Conservation (phyloP, 2,329 filamentous ascomycete species). For the Neofusicoccum cordaticola region DNA sequence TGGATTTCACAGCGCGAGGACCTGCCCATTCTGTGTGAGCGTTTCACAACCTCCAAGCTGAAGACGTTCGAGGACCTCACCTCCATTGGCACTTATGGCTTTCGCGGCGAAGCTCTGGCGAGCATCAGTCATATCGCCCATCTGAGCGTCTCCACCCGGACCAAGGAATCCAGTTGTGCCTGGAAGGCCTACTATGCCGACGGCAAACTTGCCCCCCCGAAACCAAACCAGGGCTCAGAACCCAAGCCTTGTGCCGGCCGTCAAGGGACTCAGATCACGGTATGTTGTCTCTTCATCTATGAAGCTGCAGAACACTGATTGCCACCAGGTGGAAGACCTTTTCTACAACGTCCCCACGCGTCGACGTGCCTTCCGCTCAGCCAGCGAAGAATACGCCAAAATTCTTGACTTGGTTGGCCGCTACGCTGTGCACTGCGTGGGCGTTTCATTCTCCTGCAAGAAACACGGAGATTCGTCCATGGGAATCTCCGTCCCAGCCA, state of each 20-base stretch:
- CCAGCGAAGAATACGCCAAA: conserved; percentile 95
- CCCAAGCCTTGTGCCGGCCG: conserved; percentile 86
- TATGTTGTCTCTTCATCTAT: conserved; percentile 29
- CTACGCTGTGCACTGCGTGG: conserved; percentile 86
- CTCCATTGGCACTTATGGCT: conserved; percentile 93
- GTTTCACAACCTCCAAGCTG: conserved; percentile 95
- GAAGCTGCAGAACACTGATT: conserved; percentile 18
- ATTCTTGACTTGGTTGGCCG: conserved; percentile 92
- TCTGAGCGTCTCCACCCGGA: conserved; percentile 90
- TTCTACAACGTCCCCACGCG: conserved; percentile 96
- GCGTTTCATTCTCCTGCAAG: conserved; percentile 95
- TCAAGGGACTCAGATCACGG: conserved; percentile 88
- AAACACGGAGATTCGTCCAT: conserved; percentile 87
- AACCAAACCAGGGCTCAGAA: conserved; percentile 81
- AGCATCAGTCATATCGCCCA: conserved; percentile 99
- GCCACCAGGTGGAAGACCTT: conserved; percentile 72
- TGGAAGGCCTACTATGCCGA: conserved; percentile 87
- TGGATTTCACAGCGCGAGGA: conserved; percentile 70
- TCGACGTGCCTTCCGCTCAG: conserved; percentile 82
- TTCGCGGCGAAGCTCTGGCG: conserved; percentile 90
- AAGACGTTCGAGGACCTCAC: conserved; percentile 89
- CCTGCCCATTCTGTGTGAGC: conserved; percentile 84
- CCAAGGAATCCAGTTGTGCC: conserved; percentile 79
- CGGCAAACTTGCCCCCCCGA: conserved; percentile 75
- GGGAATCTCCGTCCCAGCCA: conserved; percentile 74